phyloP scores from a whole-genome alignment of 768 basidiomycete genomes.

The Chiua virens region DNA sequence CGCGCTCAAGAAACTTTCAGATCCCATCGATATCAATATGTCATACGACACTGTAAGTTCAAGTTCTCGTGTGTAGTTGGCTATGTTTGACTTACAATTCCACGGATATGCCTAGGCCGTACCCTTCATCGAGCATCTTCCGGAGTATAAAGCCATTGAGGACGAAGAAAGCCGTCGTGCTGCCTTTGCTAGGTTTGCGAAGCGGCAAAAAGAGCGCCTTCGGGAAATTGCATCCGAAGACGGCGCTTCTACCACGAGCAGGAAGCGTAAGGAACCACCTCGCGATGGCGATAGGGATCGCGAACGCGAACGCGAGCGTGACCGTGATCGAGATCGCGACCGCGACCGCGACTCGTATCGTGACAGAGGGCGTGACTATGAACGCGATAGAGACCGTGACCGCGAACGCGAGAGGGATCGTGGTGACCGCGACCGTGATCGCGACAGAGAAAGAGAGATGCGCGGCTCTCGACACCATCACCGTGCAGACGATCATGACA shows the following conservation, averaged over 20 bases:
- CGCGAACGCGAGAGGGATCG: conserved; percentile 42
- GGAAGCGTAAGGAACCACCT: conserved; percentile 74
- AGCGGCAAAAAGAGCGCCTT: conserved; percentile 89
- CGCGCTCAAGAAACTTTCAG: conserved; percentile 86
- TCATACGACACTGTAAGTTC: conserved; percentile 76
- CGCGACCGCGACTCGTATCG: conserved; percentile 29
- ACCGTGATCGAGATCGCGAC: conserved; percentile 29
- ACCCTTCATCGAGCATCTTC: conserved; percentile 75
- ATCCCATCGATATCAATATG: conserved; percentile 72
- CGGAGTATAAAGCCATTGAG: conserved; percentile 85
- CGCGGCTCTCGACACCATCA: conserved; percentile 35
- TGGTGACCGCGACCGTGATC: conserved; percentile 42
- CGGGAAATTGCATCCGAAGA: conserved; percentile 79
- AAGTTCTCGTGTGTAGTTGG: neutral
- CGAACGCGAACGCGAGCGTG: conserved; percentile 39
- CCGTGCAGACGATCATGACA: conserved; percentile 34
- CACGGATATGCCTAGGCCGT: conserved; percentile 47
- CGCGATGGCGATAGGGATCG: conserved; percentile 50
- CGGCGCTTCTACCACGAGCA: conserved; percentile 74
- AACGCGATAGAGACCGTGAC: conserved; percentile 42
- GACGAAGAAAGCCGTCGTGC: conserved; percentile 81
- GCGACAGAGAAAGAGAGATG: conserved; percentile 43
- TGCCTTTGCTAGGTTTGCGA: conserved; percentile 87
- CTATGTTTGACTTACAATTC: neutral
- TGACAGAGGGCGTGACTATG: conserved; percentile 35